Evolutionary conservation across 1,139 yeast genomes (phyloP).

Genomic region (Suhomyces panamericanus): DNA sequence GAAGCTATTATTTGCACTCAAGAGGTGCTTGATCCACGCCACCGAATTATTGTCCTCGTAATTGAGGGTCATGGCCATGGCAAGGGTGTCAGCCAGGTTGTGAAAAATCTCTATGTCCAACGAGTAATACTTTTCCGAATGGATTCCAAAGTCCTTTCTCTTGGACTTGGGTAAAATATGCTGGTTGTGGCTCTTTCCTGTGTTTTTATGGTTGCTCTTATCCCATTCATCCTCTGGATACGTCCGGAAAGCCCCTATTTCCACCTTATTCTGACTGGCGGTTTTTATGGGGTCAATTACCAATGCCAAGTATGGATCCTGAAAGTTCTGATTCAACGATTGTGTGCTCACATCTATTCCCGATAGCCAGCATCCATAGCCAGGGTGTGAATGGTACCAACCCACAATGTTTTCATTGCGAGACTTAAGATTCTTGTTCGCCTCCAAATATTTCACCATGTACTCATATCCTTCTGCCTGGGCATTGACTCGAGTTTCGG

Average conservation of each 20-base stretch:
- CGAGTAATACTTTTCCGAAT: conserved; percentile 69
- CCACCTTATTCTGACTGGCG: conserved; percentile 62
- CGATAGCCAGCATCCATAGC: conserved; percentile 92
- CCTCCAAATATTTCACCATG: conserved; percentile 80
- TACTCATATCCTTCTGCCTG: conserved; percentile 92
- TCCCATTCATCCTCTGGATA: conserved; percentile 47
- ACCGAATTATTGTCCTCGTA: conserved; percentile 16
- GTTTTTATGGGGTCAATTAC: conserved; percentile 86
- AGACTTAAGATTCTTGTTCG: conserved; percentile 50
- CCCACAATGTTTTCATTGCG: conserved; percentile 73
- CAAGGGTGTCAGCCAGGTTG: conserved; percentile 50
- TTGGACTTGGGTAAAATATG: conserved; percentile 44
- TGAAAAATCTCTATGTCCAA: conserved; percentile 66
- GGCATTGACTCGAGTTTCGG: conserved; percentile 94
- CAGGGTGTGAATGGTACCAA: conserved; percentile 97
- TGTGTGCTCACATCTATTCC: conserved; percentile 92
- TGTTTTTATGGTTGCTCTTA: conserved; percentile 4
- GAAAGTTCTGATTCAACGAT: conserved; percentile 77
- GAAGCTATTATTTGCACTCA: conserved; percentile 2
- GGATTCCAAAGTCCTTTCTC: conserved; percentile 66
- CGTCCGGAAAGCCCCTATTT: conserved; percentile 91
- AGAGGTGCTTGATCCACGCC: conserved; percentile 17
- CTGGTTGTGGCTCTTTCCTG: conserved; percentile 13
- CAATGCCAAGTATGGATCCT: conserved; percentile 87
- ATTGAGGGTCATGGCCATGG: conserved; percentile 22